Conservation (phyloP, 78 protist species). For the Dictyostelium capitatum region DNA sequence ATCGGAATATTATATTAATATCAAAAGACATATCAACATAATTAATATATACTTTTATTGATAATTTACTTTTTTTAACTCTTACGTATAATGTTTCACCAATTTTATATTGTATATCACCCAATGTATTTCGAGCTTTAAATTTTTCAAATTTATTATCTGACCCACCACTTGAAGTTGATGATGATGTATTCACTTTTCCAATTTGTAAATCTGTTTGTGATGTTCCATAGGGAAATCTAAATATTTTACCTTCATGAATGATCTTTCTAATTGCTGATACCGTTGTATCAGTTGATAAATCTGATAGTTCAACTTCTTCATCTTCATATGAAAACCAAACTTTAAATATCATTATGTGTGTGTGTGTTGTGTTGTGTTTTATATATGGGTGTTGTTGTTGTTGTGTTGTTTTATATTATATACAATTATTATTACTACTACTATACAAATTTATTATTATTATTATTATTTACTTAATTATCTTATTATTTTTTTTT, state of each 20-base stretch:
- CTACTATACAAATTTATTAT: not conserved
- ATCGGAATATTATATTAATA: not conserved
- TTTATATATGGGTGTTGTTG: too few species aligned
- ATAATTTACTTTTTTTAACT: conserved; percentile 57
- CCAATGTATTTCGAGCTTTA: conserved; percentile 69
- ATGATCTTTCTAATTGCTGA: conserved; percentile 60
- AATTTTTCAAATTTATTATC: conserved; percentile 63
- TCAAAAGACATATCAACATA: too few species aligned
- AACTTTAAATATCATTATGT: conserved; percentile 36
- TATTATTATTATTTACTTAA: not conserved
- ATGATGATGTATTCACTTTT: not conserved
- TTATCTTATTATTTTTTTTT: not conserved
- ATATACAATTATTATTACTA: not conserved
- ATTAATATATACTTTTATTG: not conserved
- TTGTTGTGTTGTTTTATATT: too few species aligned
- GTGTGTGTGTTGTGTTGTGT: not conserved
- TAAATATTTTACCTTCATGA: conserved; percentile 78
- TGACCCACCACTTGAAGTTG: conserved; percentile 6
- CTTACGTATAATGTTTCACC: conserved; percentile 72
- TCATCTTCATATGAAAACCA: conserved; percentile 82
- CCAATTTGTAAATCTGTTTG: conserved; percentile 79
- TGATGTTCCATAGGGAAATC: conserved; percentile 72
- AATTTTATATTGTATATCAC: conserved; percentile 65
- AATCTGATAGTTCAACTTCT: conserved; percentile 61
- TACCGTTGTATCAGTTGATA: conserved; percentile 47